phyloP scores from a whole-genome alignment of 2,329 filamentous ascomycete species.

The Paramyrothecium roridum region DNA sequence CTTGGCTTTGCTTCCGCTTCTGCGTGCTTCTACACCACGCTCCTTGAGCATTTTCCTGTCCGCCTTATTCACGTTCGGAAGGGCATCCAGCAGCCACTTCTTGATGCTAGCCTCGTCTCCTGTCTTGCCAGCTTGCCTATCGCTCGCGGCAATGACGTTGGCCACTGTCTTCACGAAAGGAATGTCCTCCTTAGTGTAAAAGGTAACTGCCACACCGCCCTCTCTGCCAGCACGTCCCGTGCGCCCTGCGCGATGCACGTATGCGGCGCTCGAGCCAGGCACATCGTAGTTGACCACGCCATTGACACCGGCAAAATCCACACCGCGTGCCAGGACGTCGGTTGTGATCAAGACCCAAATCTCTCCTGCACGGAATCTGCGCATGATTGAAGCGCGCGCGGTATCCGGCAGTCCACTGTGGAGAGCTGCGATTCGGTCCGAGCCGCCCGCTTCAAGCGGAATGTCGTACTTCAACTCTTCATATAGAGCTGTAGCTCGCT shows the following conservation, averaged over 20 bases:
- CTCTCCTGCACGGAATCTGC: constrained; percentile 84
- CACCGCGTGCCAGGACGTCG: constrained; percentile 84
- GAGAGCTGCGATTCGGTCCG: constrained; percentile 80
- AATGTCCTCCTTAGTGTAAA: constrained; percentile 94
- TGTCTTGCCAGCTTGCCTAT: constrained; percentile 62
- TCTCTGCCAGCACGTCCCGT: constrained; percentile 85
- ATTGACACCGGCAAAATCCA: constrained; percentile 94
- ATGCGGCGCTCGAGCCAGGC: constrained; percentile 82
- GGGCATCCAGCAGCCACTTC: constrained; percentile 82
- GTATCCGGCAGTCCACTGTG: constrained; percentile 81
- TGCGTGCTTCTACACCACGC: constrained; percentile 73
- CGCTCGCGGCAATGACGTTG: constrained; percentile 83
- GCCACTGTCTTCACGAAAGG: constrained; percentile 85
- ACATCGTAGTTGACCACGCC: constrained; percentile 98
- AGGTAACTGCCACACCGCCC: constrained; percentile 86
- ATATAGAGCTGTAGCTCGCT: constrained; percentile 81
- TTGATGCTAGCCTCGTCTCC: constrained; percentile 61
- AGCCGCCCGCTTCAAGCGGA: constrained; percentile 79
- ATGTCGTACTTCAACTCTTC: constrained; percentile 94
- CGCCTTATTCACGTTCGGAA: constrained; percentile 80
- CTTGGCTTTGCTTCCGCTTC: constrained; percentile 45
- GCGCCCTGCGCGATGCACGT: constrained; percentile 89
- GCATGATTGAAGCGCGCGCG: constrained; percentile 77
- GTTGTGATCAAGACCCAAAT: constrained; percentile 97
- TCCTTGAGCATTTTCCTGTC: constrained; percentile 80